Evolutionary conservation across 2,329 filamentous ascomycete genomes (phyloP).

Genomic region (Domatiomyces globalis): DNA sequence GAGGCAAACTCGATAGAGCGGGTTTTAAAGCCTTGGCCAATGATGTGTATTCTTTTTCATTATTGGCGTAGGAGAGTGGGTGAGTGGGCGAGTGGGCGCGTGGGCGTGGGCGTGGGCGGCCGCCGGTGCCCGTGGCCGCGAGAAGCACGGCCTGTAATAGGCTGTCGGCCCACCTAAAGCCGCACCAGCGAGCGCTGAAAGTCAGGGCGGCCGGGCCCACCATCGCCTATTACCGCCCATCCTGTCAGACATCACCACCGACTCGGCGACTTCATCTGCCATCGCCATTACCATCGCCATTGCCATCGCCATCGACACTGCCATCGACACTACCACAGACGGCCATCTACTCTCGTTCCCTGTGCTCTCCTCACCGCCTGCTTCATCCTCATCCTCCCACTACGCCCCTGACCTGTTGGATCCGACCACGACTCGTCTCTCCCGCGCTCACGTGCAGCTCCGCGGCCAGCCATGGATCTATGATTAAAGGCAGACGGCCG

Average conservation of each 20-base stretch:
- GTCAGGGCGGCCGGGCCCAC: too few relatives aligned
- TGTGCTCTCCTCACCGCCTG: background rate
- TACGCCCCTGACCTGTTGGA: background rate
- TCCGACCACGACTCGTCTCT: background rate
- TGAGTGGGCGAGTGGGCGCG: too few relatives aligned
- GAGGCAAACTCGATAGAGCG: too few relatives aligned
- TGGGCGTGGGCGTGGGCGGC: too few relatives aligned
- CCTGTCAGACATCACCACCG: too few relatives aligned
- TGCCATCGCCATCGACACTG: background rate
- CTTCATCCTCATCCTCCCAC: background rate
- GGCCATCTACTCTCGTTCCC: background rate
- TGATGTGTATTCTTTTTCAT: too few relatives aligned
- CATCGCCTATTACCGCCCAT: too few relatives aligned
- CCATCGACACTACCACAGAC: background rate
- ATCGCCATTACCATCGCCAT: background rate
- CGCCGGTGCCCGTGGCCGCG: too few relatives aligned
- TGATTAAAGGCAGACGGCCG: slow-evolving; percentile 6
- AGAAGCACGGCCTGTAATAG: too few relatives aligned
- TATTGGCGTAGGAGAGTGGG: too few relatives aligned
- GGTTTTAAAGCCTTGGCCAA: too few relatives aligned
- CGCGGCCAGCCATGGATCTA: slow-evolving; percentile 14
- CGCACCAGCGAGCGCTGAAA: too few relatives aligned
- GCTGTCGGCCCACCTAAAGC: background rate
- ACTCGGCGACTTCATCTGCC: background rate
- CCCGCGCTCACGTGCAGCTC: background rate